These are phyloP conservation scores for Beauveria sp. DNA, from an alignment of 2,329 filamentous ascomycete genomes.

Conservation along the genomic window DNA sequence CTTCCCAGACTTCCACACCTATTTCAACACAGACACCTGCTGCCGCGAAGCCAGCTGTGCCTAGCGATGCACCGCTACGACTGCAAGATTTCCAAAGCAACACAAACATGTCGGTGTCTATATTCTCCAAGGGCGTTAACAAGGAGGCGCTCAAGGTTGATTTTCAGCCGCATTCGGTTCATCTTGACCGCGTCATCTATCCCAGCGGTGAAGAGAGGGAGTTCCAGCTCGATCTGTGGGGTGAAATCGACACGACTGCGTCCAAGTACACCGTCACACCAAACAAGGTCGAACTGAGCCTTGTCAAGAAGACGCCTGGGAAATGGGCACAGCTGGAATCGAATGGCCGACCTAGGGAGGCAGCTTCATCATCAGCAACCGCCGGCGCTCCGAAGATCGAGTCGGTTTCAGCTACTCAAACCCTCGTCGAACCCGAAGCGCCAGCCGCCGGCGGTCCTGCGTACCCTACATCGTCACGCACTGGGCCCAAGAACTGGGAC, in stretches of 20 bases:
- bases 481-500: conserved; percentile 89
- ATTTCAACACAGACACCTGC: background rate
- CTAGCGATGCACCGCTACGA: conserved; percentile 19
- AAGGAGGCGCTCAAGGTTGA: conserved; percentile 33
- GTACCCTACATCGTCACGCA: conserved; percentile 82
- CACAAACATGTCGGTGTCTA: conserved; percentile 28
- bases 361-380: background rate
- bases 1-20: background rate
- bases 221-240: conserved; percentile 58
- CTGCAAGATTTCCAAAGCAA: conserved; percentile 31
- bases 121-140: conserved; percentile 36
- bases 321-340: conserved; percentile 52
- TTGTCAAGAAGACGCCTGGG: conserved; percentile 59
- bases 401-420: background rate
- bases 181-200: conserved; percentile 24
- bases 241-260: conserved; percentile 50
- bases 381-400: conserved; percentile 6
- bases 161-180: conserved; percentile 21
- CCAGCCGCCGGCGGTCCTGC: conserved; percentile 32
- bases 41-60: conserved; percentile 8
- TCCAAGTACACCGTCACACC: conserved; percentile 61
- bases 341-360: conserved; percentile 11
- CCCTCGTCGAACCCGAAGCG: background rate
- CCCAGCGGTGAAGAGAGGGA: conserved; percentile 49
- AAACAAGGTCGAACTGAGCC: conserved; percentile 71